Evolutionary conservation across 345 rosid species (phyloP).

Genomic region (Syzygium jambos): DNA sequence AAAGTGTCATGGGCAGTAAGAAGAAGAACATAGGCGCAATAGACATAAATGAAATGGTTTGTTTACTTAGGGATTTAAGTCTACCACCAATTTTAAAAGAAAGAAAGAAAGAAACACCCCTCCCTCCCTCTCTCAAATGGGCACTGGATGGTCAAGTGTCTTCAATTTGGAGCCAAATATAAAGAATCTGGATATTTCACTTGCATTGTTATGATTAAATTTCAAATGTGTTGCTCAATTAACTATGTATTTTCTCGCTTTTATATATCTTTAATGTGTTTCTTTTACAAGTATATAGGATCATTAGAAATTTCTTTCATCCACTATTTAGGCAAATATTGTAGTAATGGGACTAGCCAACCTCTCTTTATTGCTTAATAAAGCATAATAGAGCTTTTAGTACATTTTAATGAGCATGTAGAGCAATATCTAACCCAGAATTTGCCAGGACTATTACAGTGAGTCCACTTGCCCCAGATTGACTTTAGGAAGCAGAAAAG

Average conservation of each 20-base stretch:
- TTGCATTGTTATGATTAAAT: background rate
- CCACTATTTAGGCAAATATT: background rate
- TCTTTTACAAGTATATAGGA: background rate
- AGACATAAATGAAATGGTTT: background rate
- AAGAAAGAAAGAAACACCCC: background rate
- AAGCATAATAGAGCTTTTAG: background rate
- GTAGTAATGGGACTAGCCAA: background rate
- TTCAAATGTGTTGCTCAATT: background rate
- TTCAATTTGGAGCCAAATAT: background rate
- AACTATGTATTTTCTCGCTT: background rate
- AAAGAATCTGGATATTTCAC: background rate
- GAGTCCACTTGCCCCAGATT: background rate
- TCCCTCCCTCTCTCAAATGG: background rate
- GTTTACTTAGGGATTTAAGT: background rate
- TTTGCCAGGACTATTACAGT: conserved; percentile 7
- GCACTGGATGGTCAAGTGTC: background rate
- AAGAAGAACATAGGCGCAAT: background rate
- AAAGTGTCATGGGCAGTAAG: background rate
- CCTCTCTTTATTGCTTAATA: background rate
- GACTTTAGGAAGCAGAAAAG: background rate
- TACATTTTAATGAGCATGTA: conserved; percentile 11
- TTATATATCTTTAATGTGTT: background rate
- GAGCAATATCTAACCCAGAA: conserved; percentile 16
- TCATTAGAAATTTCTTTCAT: background rate
- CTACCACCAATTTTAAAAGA: background rate